Evolutionary conservation across 2,329 filamentous ascomycete genomes (phyloP).

Genomic region (Cercospora sp.): DNA sequence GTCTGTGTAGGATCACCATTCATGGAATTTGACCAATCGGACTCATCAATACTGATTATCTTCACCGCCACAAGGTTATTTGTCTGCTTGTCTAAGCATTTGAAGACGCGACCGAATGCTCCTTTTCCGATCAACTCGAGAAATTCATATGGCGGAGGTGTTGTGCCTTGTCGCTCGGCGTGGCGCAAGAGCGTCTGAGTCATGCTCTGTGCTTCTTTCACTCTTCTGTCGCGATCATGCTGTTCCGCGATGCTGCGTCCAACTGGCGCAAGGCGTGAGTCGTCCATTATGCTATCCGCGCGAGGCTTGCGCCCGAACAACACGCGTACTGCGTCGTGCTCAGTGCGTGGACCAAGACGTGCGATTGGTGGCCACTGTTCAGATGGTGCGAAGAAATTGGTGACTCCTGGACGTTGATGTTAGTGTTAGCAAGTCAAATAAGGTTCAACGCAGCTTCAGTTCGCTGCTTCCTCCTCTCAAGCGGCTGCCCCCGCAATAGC

Average conservation of each 20-base stretch:
- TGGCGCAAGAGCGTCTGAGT: conserved; percentile 64
- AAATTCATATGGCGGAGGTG: conserved; percentile 66
- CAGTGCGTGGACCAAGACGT: neutral
- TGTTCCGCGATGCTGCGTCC: conserved; percentile 24
- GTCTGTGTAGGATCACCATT: conserved; percentile 60
- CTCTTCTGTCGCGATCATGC: conserved; percentile 23
- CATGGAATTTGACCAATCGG: conserved; percentile 56
- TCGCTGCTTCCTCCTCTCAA: neutral
- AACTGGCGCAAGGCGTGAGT: conserved; percentile 32
- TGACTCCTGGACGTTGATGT: neutral
- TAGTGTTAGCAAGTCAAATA: neutral
- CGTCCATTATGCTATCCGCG: conserved; percentile 32
- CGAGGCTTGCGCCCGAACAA: neutral
- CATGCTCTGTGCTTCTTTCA: conserved; percentile 72
- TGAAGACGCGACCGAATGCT: conserved; percentile 73
- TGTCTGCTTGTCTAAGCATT: conserved; percentile 51
- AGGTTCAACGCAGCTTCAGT: neutral
- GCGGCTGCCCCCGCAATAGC: neutral
- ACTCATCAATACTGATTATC: conserved; percentile 80
- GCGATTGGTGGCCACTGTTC: neutral
- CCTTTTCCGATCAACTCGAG: conserved; percentile 74
- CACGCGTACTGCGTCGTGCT: conserved; percentile 2
- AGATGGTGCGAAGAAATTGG: conserved; percentile 3
- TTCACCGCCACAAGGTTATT: conserved; percentile 69
- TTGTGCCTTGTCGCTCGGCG: conserved; percentile 60